Percentiles rank a stretch among this genome's conserved stretches.
Evolutionary conservation across 2,329 filamentous ascomycete genomes (phyloP).

Genomic region (Ceratocystis diversiconidia): DNA sequence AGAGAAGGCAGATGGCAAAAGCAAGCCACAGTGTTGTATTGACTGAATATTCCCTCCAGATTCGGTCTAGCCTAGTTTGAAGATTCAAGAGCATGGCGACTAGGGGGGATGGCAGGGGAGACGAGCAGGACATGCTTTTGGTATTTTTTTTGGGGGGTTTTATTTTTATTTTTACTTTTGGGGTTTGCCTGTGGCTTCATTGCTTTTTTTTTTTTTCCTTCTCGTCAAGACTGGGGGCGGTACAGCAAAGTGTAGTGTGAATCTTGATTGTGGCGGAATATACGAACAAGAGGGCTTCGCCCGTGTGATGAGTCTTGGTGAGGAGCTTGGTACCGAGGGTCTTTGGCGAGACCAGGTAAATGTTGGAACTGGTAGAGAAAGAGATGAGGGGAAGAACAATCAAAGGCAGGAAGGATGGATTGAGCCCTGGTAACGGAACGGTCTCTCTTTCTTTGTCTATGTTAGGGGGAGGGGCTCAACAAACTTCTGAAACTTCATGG

Average conservation of each 20-base stretch:
- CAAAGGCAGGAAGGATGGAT: neutral
- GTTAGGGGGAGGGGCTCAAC: neutral
- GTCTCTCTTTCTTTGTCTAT: no score
- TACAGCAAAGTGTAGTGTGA: neutral
- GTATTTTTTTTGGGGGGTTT: neutral
- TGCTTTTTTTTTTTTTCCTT: no score
- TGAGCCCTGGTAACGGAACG: neutral
- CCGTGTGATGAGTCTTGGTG: neutral
- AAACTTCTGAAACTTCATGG: neutral
- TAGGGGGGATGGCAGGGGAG: neutral
- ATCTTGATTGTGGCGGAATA: neutral
- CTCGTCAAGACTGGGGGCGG: no score
- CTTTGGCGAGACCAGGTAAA: neutral
- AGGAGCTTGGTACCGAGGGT: neutral
- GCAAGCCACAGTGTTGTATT: neutral
- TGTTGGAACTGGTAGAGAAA: neutral
- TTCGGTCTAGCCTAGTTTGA: neutral
- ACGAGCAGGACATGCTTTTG: neutral
- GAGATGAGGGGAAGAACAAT: neutral
- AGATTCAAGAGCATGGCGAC: neutral
- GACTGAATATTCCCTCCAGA: neutral
- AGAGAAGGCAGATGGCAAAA: neutral
- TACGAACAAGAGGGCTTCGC: neutral
- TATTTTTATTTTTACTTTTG: neutral
- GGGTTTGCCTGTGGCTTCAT: no score